These are phyloP conservation scores for Aspergillus pseudonomiae DNA, from an alignment of 2,329 filamentous ascomycete genomes.

Conservation along the genomic window DNA sequence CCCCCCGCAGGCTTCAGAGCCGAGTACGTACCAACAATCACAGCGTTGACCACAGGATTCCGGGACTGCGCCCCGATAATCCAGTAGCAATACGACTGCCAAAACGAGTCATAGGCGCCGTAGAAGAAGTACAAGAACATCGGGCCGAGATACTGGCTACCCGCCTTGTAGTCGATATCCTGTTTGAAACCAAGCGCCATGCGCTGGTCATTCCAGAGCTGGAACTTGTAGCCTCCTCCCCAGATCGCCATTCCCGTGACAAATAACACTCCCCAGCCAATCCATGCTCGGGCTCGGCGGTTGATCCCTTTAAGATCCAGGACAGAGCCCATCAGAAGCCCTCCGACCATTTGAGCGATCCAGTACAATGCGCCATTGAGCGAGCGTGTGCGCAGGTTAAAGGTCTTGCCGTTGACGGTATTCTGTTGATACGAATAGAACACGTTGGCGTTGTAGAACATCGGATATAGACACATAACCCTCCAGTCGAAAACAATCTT, in stretches of 20 bases:
- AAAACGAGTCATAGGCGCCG: slow-evolving; percentile 82
- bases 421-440: slow-evolving; percentile 81
- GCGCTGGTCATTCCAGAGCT: slow-evolving; percentile 60
- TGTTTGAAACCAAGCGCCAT: slow-evolving; percentile 22
- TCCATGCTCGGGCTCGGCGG: slow-evolving; percentile 68
- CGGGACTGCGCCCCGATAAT: background rate
- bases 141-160: slow-evolving; percentile 69
- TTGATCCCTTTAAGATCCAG: slow-evolving; percentile 64
- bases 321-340: slow-evolving; percentile 68
- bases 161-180: slow-evolving; percentile 63
- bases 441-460: slow-evolving; percentile 78
- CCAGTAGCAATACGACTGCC: slow-evolving; percentile 91
- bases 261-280: slow-evolving; percentile 62
- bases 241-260: slow-evolving; percentile 73
- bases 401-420: slow-evolving; percentile 67
- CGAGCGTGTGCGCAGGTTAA: slow-evolving; percentile 71
- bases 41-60: background rate
- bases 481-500: slow-evolving; percentile 68
- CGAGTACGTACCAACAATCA: background rate
- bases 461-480: slow-evolving; percentile 69
- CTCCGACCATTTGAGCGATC: slow-evolving; percentile 73
- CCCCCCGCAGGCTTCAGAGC: background rate
- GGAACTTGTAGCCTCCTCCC: slow-evolving; percentile 79
- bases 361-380: slow-evolving; percentile 78
- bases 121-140: slow-evolving; percentile 91